These are phyloP conservation scores for Tricholoma furcatifolium DNA, from an alignment of 768 basidiomycete species.

Conservation along the genomic window DNA sequence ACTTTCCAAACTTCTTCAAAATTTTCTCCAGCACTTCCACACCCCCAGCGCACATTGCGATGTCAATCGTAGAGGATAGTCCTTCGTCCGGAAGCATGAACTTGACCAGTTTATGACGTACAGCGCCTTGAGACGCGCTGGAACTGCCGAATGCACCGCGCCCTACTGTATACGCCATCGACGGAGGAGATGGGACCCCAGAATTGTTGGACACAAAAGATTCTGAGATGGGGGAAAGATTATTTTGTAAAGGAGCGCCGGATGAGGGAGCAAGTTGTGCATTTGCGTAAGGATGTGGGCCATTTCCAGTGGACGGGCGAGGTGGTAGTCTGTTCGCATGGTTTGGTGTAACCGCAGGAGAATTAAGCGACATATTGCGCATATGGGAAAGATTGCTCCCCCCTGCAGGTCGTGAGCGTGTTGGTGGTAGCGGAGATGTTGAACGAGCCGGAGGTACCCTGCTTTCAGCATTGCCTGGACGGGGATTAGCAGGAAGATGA, in stretches of 20 bases:
- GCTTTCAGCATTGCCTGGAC: conserved; percentile 47
- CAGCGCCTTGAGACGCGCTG: conserved; percentile 37
- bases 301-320: conserved; percentile 40
- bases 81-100: conserved; percentile 85
- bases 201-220: conserved; percentile 41
- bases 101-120: conserved; percentile 81
- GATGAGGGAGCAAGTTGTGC: conserved; percentile 44
- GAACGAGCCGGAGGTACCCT: conserved; percentile 38
- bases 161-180: conserved; percentile 50
- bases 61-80: conserved; percentile 73
- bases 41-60: conserved; percentile 76
- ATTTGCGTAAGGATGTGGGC: conserved; percentile 59
- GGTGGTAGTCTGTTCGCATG: conserved; percentile 43
- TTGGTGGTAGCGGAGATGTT: conserved; percentile 42
- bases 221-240: conserved; percentile 76
- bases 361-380: conserved; percentile 51
- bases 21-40: conserved; percentile 87
- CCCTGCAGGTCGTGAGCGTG: conserved; percentile 24
- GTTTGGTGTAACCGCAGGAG: conserved; percentile 31
- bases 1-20: conserved; percentile 85
- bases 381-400: conserved; percentile 37
- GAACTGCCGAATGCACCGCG: conserved; percentile 57
- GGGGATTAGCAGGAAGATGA: conserved; percentile 61
- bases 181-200: conserved; percentile 50
- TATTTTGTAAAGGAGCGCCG: conserved; percentile 31